Evolutionary conservation across 371 early-diverging fungal species (phyloP), one percentile per base, ranked within the genome.

Genomic region (Batkoa obscura): DNA sequence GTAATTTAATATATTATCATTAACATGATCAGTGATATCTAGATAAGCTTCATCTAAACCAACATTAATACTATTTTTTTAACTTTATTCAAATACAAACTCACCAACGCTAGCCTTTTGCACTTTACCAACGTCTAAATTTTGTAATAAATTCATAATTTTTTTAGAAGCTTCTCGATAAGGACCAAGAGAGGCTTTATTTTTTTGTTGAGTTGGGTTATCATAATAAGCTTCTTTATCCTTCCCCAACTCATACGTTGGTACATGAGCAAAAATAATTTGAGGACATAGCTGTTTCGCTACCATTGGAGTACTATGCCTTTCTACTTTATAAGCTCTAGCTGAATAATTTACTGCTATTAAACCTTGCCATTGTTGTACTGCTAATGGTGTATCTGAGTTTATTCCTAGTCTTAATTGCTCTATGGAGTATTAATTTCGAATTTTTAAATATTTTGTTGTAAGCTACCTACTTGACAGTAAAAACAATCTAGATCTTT

Each of bases 351-450:
- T 82, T 63, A 90, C 88, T 13, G 92, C 93, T 46, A 91, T 76
- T 31, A 94, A 67, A 2, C 76, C 75, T 33, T 83, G 68, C 95
- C 95, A 95, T 66, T 95, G 94, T 62, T 86, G 89, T 6, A 90
- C 89, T 1, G 81, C 89, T 2, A 86, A 60, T 3, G 94, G 94
- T 6, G 68, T 59, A 47, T 79, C 78, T 0, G 74, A 59, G 6
- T 84, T 62, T 23, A 90, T 58, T 8, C 76, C 80, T 15, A 86
- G 68, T 43, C 92, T n/a, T n/a, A n/a, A n/a, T n/a, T n/a, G n/a
- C n/a, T n/a, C n/a, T n/a, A n/a, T n/a, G n/a, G n/a, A n/a, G n/a
- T n/a, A n/a, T n/a, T n/a, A n/a, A n/a, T n/a, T n/a, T n/a, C n/a
- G n/a, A n/a, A n/a, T n/a, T n/a, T n/a, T n/a, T n/a, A n/a, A n/a